Base-by-base conservation (phyloP, 345 rosid genomes). In the Trapa bicornis region DNA sequence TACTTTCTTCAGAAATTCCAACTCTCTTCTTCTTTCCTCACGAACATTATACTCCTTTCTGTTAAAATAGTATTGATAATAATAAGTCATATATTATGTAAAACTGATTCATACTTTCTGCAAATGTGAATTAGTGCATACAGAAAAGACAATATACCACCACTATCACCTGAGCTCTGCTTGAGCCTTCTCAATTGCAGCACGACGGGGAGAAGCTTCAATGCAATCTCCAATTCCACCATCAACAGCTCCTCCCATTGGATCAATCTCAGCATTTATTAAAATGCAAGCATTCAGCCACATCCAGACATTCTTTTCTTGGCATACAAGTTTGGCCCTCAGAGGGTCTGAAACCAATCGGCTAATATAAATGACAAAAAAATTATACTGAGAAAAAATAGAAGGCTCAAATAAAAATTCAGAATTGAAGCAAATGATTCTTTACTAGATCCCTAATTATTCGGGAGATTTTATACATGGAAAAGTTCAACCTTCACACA, bases 231-330 rank as follows among this genome's bases (percentile, higher is more conserved):
- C 96, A 81, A 79, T 89, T 84, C 96, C 93, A 54, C 96, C 85
- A 68, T 95, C 96, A 64, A 89, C 87, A 87, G 88, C 88, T 81
- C 98, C 99, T 79, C 97, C 98, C 99, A 95, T 95, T 86, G 96
- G 91, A 84, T 89, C 98, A 83, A 86, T 90, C 83, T 95, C 99
- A 82, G 99, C 96, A 91, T 89, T 85, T 91, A 91, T 88, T 74
- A 85, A 78, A 76, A 73, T 76, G 71, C 77, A 80, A 81, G 76
- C 73, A 77, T 85, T 67, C 84, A 79, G 71, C 83, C 80, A 77
- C 85, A 78, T 83, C 85, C 96, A 87, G 85, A 87, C 96, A 88
- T 91, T 82, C 83, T 84, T 76, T 69, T 64, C 82, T 16, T 37
- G 38, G 47, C 2, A 1, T 64, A 64, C 17, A 64, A 38, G n/a